Evolutionary conservation across 2,329 filamentous ascomycete genomes (phyloP), one percentile per base, ranked within the genome.

Genomic region (Aspergillus sp.): DNA sequence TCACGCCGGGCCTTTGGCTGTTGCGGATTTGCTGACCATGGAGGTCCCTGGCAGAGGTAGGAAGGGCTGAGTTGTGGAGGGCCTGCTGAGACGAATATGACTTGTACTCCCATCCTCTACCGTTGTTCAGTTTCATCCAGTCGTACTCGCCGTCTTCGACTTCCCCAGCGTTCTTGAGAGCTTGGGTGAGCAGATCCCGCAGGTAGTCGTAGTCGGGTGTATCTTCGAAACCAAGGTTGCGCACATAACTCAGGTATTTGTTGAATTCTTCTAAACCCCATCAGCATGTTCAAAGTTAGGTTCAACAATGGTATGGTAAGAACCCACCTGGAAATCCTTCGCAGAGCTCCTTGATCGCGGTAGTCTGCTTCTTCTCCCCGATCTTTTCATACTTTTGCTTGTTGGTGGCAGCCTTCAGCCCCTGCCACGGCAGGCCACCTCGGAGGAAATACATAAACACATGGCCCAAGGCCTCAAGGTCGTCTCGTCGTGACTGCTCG

Each of bases 321-420:
- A 41, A 81, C 27, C 27, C 27, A 87, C 85, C 85, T 64, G 95
- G 93, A 78, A 96, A 98, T 52, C 91, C 90, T 68, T 97, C 93
- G 74, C 93, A 98, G 15, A 99, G 86, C 69, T 99, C 95, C 81
- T 97, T 96, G 80, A 99, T 96, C 5, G 87, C 86, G 21, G 95
- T 98, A 0, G 93, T 97, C 81, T 98, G 95, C 82, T 99, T 99
- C 89, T 99, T 98, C 83, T 99, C 93, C 46, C 95, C 95, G 77
- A 99, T 99, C 84, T 98, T 98, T 80, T 99, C 95, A 75, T 99
- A 99, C 81, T 99, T 99, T 75, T 99, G 95, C 86, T 99, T 88
- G 78, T 88, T 88, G 56, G 86, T 88, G 15, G 86, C 86, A 67
- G 86, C 86, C 75, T 88, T 88, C 58, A 88, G 75, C 55, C 86